Evolutionary conservation across 768 basidiomycete species (phyloP).

Genomic region (Agaricus sinodeliciosus): DNA sequence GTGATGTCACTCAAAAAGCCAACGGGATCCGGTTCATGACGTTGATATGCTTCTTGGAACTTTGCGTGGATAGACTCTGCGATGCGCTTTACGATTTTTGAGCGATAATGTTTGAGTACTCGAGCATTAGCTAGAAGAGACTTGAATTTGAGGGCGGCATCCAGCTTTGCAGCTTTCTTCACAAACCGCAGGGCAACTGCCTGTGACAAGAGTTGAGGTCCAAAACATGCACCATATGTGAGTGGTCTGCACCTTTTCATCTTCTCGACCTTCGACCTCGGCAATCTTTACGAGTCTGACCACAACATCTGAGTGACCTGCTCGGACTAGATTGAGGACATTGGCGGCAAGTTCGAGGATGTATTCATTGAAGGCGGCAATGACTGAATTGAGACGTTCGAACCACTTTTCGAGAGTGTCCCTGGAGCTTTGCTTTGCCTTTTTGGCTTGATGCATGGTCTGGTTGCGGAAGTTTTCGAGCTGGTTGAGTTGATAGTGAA

Average conservation of each 20-base stretch:
- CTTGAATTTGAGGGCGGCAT: slow-evolving; percentile 89
- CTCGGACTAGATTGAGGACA: slow-evolving; percentile 71
- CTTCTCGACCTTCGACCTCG: slow-evolving; percentile 87
- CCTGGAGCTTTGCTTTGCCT: slow-evolving; percentile 60
- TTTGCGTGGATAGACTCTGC: slow-evolving; percentile 65
- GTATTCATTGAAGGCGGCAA: slow-evolving; percentile 81
- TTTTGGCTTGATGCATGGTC: slow-evolving; percentile 90
- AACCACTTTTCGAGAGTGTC: slow-evolving; percentile 74
- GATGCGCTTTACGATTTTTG: slow-evolving; percentile 80
- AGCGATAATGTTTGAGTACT: slow-evolving; percentile 91
- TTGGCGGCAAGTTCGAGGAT: slow-evolving; percentile 71
- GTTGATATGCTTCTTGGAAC: slow-evolving; percentile 63
- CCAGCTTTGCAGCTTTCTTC: slow-evolving; percentile 88
- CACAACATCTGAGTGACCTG: slow-evolving; percentile 78
- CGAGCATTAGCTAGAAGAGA: slow-evolving; percentile 92
- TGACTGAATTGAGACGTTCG: slow-evolving; percentile 75
- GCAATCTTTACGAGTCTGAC: slow-evolving; percentile 91
- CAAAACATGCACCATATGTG: not conserved
- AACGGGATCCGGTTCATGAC: slow-evolving; percentile 56
- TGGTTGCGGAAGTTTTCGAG: slow-evolving; percentile 93
- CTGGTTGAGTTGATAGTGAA: slow-evolving; percentile 89
- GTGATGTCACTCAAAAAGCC: slow-evolving; percentile 71
- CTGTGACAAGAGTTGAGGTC: slow-evolving; percentile 29
- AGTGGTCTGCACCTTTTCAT: slow-evolving; percentile 68
- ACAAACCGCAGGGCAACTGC: slow-evolving; percentile 91